Evolutionary conservation across 139 green algal genomes (phyloP).

Genomic region (Chlamydomonas asymmetrica): DNA sequence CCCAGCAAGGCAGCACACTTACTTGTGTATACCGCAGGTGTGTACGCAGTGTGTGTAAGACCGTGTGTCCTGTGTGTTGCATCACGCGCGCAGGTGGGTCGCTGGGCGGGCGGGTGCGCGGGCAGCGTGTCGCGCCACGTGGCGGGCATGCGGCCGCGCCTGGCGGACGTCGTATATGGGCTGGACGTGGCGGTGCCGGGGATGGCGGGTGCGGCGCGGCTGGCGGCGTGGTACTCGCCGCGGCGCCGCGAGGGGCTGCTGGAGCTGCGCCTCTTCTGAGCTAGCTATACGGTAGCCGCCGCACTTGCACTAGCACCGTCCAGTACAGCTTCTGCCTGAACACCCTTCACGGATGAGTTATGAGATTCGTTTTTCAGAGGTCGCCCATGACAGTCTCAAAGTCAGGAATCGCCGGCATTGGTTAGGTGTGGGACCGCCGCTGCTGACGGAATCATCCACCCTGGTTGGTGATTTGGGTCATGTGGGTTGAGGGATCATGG

Average conservation of each 20-base stretch:
- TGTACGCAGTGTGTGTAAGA: neutral
- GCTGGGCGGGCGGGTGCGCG: neutral
- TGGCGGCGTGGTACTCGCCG: conserved; percentile 70
- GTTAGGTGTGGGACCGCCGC: too few relatives aligned
- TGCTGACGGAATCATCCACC: too few relatives aligned
- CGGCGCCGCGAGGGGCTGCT: conserved; percentile 61
- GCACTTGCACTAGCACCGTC: too few relatives aligned
- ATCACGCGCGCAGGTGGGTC: neutral
- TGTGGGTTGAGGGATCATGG: too few relatives aligned
- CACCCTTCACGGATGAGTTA: too few relatives aligned
- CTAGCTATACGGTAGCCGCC: neutral
- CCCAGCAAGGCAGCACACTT: too few relatives aligned
- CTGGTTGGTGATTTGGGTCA: too few relatives aligned
- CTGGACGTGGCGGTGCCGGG: conserved; percentile 62
- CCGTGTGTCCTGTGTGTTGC: neutral
- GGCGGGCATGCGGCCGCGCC: conserved; percentile 47
- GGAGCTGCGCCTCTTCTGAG: conserved; percentile 61
- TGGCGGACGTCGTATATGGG: conserved; percentile 61
- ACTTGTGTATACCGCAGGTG: neutral
- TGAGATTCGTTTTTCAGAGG: too few relatives aligned
- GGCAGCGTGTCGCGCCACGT: conserved; percentile 23
- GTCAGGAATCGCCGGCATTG: neutral
- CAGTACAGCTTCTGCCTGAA: too few relatives aligned
- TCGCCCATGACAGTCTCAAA: too few relatives aligned
- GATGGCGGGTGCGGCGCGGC: conserved; percentile 49